A percentile compares a stretch with the other conserved stretches of the same genome.
These are phyloP conservation scores for Cystobasidium onofrii DNA, from an alignment of 768 basidiomycete genomes.

Conservation along the genomic window DNA sequence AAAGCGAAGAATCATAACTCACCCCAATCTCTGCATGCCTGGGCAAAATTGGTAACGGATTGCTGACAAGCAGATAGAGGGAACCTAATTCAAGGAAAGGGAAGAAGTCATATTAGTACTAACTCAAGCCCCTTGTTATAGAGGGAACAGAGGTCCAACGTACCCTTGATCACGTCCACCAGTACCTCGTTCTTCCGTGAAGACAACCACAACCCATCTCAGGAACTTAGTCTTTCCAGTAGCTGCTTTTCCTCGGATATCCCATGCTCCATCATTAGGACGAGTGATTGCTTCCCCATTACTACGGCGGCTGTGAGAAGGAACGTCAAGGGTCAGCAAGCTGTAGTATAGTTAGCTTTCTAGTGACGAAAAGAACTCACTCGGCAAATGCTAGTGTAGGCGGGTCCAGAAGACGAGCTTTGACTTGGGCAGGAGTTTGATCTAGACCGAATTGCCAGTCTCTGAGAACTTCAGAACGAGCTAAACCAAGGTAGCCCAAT, in stretches of 20 bases:
- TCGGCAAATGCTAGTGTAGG: constrained; percentile 21
- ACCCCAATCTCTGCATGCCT: constrained; percentile 21
- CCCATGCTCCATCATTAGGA: constrained; percentile 31
- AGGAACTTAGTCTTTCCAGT: not conserved
- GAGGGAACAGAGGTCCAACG: not conserved
- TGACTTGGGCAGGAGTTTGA: constrained; percentile 16
- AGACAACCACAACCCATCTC: constrained; percentile 34
- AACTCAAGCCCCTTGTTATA: not conserved
- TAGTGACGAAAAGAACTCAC: not conserved
- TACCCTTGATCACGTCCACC: constrained; percentile 15
- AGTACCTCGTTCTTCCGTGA: constrained; percentile 9
- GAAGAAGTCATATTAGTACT: not conserved
- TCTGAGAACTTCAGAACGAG: constrained; percentile 1
- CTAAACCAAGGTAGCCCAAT: constrained; percentile 19
- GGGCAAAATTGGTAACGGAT: constrained; percentile 13
- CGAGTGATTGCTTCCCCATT: constrained; percentile 4
- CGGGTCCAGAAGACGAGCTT: constrained; percentile 19
- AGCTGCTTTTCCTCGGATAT: constrained; percentile 14
- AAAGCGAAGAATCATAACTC: not conserved
- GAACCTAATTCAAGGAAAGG: not conserved
- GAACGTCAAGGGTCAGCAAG: not conserved
- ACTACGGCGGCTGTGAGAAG: not conserved
- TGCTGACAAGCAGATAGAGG: constrained; percentile 15
- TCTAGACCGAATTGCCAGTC: constrained; percentile 27
- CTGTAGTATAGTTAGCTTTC: not conserved